Evolutionary conservation across 805 yeast species (phyloP).

Genomic region (Spathaspora boniae): DNA sequence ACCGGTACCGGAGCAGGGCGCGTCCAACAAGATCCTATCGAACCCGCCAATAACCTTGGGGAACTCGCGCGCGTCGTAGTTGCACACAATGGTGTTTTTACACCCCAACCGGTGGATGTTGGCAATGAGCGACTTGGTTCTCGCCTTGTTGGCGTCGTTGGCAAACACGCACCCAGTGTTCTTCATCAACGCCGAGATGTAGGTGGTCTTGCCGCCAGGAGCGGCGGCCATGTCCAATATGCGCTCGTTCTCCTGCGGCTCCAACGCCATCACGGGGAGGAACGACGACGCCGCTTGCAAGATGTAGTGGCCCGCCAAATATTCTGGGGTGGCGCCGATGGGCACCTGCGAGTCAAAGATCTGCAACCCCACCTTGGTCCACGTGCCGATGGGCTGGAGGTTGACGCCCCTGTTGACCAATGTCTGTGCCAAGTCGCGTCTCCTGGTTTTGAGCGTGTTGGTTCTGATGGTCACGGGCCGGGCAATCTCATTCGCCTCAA

Average conservation of each 20-base stretch:
- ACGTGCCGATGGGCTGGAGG: constrained; percentile 91
- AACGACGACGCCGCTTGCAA: constrained; percentile 98
- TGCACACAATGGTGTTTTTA: constrained; percentile 92
- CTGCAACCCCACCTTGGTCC: constrained; percentile 98
- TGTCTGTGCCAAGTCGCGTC: constrained; percentile 93
- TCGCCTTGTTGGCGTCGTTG: constrained; percentile 92
- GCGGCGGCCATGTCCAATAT: constrained; percentile 99
- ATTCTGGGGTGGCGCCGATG: constrained; percentile 99
- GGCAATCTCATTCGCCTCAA: constrained; percentile 96
- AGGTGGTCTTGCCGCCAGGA: constrained; percentile 98
- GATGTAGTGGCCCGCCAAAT: constrained; percentile 95
- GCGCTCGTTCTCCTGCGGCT: constrained; percentile 96
- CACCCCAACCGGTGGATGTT: constrained; percentile 97
- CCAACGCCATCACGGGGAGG: constrained; percentile 95
- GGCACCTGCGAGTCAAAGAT: constrained; percentile 99
- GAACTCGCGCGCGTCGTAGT: constrained; percentile 97
- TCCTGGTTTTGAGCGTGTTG: constrained; percentile 90
- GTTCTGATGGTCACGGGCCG: constrained; percentile 97
- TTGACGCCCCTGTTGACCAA: constrained; percentile 96
- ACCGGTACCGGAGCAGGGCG: constrained; percentile 99
- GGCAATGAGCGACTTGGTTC: constrained; percentile 95
- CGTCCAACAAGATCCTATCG: constrained; percentile 91
- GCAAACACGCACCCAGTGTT: constrained; percentile 98
- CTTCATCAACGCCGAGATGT: constrained; percentile 92
- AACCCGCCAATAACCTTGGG: constrained; percentile 98